A percentile compares a stretch with the other conserved stretches of the same genome.
Evolutionary conservation across 805 yeast genomes (phyloP).

Genomic region (Yamadazyma insecticola): DNA sequence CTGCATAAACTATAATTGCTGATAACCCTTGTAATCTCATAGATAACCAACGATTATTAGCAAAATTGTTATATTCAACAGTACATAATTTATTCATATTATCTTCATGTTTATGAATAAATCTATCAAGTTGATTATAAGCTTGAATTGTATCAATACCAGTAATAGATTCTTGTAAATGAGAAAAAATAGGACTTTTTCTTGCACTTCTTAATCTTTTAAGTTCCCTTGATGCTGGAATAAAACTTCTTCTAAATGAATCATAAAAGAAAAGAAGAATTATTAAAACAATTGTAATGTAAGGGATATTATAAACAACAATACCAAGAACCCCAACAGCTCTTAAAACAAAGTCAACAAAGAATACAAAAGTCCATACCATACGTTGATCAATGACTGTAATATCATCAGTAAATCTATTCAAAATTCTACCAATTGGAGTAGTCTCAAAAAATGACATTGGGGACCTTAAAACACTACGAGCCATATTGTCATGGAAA

Average conservation of each 20-base stretch:
- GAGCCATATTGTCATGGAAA: slow-evolving; percentile 36
- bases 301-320: slow-evolving; percentile 27
- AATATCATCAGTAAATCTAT: slow-evolving; percentile 36
- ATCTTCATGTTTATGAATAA: slow-evolving; percentile 17
- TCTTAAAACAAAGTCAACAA: slow-evolving; percentile 18
- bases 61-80: slow-evolving; percentile 17
- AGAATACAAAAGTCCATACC: slow-evolving; percentile 25
- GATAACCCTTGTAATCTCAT: slow-evolving; percentile 35
- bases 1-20: slow-evolving; percentile 24
- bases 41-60: slow-evolving; percentile 31
- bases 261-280: slow-evolving; percentile 25
- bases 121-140: slow-evolving; percentile 25
- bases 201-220: slow-evolving; percentile 27
- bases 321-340: slow-evolving; percentile 25
- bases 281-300: slow-evolving; percentile 25
- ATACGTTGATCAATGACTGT: slow-evolving; percentile 27
- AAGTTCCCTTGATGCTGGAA: slow-evolving; percentile 32
- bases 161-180: slow-evolving; percentile 32
- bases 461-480: slow-evolving; percentile 31
- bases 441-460: slow-evolving; percentile 41
- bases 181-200: slow-evolving; percentile 31
- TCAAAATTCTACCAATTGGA: slow-evolving; percentile 36
- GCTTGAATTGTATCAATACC: slow-evolving; percentile 35
- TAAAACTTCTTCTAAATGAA: slow-evolving; percentile 24
- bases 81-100: slow-evolving; percentile 22